Evolutionary conservation across 805 yeast species (phyloP).

Genomic region (Candida tibetensis): DNA sequence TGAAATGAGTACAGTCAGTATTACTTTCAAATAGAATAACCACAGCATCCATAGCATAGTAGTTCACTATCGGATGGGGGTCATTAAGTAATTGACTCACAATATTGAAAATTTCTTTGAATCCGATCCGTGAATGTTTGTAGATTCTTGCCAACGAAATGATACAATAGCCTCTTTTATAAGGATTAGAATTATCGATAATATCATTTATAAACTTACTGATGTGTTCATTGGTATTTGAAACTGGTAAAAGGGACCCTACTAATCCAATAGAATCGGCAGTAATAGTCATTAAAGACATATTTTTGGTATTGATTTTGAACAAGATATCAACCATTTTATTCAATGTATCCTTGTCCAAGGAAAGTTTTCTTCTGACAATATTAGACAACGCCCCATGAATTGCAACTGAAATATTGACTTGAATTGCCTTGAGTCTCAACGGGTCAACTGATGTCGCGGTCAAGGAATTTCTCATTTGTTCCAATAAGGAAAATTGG

Average conservation of each 20-base stretch:
- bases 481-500: slow-evolving; percentile 85
- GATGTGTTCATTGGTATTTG: slow-evolving; percentile 22
- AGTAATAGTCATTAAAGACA: slow-evolving; percentile 43
- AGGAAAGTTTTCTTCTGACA: slow-evolving; percentile 14
- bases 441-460: slow-evolving; percentile 32
- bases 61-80: slow-evolving; percentile 83
- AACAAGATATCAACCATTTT: slow-evolving; percentile 52
- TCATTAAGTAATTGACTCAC: slow-evolving; percentile 61
- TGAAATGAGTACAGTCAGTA: slow-evolving; percentile 41
- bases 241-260: slow-evolving; percentile 17
- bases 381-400: slow-evolving; percentile 44
- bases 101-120: slow-evolving; percentile 50
- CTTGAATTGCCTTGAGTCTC: slow-evolving; percentile 46
- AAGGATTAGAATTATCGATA: slow-evolving; percentile 63
- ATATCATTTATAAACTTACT: slow-evolving; percentile 52
- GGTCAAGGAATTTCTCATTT: slow-evolving; percentile 54
- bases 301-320: slow-evolving; percentile 38
- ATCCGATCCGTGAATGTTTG: slow-evolving; percentile 26
- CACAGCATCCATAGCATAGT: slow-evolving; percentile 64
- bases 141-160: slow-evolving; percentile 30
- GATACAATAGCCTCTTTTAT: slow-evolving; percentile 46
- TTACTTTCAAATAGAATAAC: slow-evolving; percentile 56
- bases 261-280: slow-evolving; percentile 60
- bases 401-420: slow-evolving; percentile 64
- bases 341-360: slow-evolving; percentile 37